A percentile compares a stretch with the other conserved stretches of the same genome.
phyloP scores from a whole-genome alignment of 371 early-diverging fungal genomes.

The Astathelohania contejeani region DNA sequence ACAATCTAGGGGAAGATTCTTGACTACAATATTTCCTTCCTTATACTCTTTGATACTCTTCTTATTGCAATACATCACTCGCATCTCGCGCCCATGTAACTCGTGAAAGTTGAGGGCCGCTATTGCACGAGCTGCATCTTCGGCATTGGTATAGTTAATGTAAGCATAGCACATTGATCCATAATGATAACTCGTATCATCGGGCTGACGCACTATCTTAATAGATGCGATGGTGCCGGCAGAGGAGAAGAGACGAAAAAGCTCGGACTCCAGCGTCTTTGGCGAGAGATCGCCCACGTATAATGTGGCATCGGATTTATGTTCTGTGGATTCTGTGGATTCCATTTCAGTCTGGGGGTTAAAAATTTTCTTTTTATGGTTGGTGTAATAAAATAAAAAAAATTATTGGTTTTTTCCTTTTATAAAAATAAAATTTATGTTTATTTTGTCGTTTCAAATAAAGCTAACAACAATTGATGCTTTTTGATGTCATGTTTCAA shows the following conservation, averaged over 20 bases:
- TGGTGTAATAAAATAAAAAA: too few relatives aligned
- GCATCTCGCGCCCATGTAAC: slow-evolving; percentile 41
- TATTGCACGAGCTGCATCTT: slow-evolving; percentile 37
- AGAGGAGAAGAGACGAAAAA: slow-evolving; percentile 40
- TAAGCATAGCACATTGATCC: slow-evolving; percentile 42
- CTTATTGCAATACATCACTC: slow-evolving; percentile 36
- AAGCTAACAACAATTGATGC: too few relatives aligned
- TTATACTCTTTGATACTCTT: slow-evolving; percentile 12
- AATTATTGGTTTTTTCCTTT: too few relatives aligned
- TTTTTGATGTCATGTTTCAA: too few relatives aligned
- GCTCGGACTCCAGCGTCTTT: slow-evolving; percentile 39
- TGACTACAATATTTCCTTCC: slow-evolving; percentile 91
- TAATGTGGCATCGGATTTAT: slow-evolving; percentile 26
- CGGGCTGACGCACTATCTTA: slow-evolving; percentile 24
- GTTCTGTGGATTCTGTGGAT: too few relatives aligned
- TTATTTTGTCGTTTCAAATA: too few relatives aligned
- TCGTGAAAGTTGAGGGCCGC: slow-evolving; percentile 40
- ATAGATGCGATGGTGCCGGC: slow-evolving; percentile 29
- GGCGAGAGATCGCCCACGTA: slow-evolving; percentile 47
- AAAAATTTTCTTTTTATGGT: too few relatives aligned
- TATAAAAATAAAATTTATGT: too few relatives aligned
- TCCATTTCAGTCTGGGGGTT: too few relatives aligned
- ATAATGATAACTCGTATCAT: neutral
- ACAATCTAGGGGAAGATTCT: slow-evolving; percentile 62
- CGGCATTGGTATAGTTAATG: slow-evolving; percentile 41